phyloP scores from a whole-genome alignment of 2,329 filamentous ascomycete species.

The Achaetomium macrosporum region DNA sequence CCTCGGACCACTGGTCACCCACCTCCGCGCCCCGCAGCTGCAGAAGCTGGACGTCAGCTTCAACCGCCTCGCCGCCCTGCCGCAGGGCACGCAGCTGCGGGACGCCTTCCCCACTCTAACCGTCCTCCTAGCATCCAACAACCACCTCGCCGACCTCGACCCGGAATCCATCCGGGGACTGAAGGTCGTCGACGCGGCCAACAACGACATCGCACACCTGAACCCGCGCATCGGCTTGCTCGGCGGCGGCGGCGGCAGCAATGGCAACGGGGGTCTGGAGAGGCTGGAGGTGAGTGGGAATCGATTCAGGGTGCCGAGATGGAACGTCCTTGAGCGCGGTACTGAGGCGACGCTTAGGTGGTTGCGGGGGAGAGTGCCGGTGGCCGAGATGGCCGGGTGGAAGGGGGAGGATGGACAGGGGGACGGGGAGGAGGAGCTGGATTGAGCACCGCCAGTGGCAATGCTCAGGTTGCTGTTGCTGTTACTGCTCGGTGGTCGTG shows the following conservation, averaged over 20 bases:
- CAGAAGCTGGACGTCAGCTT: slow-evolving; percentile 74
- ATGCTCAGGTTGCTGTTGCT: too few species aligned
- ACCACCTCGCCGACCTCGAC: slow-evolving; percentile 67
- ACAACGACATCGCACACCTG: slow-evolving; percentile 79
- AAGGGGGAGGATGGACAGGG: slow-evolving; percentile 39
- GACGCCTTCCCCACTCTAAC: slow-evolving; percentile 63
- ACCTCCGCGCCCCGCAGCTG: slow-evolving; percentile 68
- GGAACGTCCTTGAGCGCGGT: slow-evolving; percentile 76
- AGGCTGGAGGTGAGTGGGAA: slow-evolving; percentile 77
- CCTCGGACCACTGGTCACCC: slow-evolving; percentile 57
- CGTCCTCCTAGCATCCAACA: slow-evolving; percentile 70
- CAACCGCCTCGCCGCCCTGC: slow-evolving; percentile 72
- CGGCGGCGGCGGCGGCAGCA: slow-evolving; percentile 43
- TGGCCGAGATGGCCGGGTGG: slow-evolving; percentile 54
- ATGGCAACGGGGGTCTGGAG: slow-evolving; percentile 41
- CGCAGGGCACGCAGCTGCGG: slow-evolving; percentile 47
- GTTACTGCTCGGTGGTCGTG: too few species aligned
- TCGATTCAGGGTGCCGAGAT: slow-evolving; percentile 78
- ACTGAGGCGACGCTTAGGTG: slow-evolving; percentile 79
- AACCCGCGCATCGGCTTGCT: slow-evolving; percentile 77
- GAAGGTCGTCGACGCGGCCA: slow-evolving; percentile 69
- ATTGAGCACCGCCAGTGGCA: slow-evolving; percentile 9
- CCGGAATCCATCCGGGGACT: slow-evolving; percentile 70
- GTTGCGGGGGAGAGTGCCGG: slow-evolving; percentile 69
- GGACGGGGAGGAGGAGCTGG: slow-evolving; percentile 28